Percentiles rank a stretch among this genome's conserved stretches.
phyloP scores from a whole-genome alignment of 129 eudicot species.

The Artemisia argyi region DNA sequence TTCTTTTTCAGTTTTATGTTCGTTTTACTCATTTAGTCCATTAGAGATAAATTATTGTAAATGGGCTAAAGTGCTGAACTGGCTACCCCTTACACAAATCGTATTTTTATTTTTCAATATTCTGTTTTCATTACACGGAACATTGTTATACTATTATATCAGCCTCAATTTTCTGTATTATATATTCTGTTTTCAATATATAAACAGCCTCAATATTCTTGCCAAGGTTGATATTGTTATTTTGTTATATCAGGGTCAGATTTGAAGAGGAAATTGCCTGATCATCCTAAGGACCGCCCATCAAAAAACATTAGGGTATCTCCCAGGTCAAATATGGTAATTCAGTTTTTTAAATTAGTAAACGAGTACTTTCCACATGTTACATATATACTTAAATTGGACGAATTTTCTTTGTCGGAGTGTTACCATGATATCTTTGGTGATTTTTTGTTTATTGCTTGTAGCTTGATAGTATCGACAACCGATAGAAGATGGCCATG shows the following conservation, averaged over 20 bases:
- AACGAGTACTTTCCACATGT: not conserved
- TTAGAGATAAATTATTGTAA: no score
- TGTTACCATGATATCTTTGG: not conserved
- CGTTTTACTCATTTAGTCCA: no score
- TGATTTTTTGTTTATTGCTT: slow-evolving; percentile 23
- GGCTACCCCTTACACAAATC: no score
- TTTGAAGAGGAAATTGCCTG: slow-evolving; percentile 47
- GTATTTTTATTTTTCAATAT: not conserved
- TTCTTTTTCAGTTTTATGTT: no score
- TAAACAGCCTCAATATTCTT: not conserved
- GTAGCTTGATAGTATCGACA: slow-evolving; percentile 43
- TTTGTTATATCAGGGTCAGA: slow-evolving; percentile 37
- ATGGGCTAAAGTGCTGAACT: no score
- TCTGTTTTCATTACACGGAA: not conserved
- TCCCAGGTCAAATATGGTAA: slow-evolving; percentile 25
- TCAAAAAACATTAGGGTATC: slow-evolving; percentile 10
- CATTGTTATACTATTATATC: no score
- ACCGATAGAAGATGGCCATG: slow-evolving; percentile 37
- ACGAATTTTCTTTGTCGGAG: not conserved
- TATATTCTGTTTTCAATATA: not conserved
- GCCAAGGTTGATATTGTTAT: not conserved
- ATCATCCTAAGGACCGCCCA: slow-evolving; percentile 28
- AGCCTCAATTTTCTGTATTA: not conserved
- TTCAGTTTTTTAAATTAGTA: slow-evolving; percentile 27
- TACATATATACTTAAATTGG: not conserved